Evolutionary conservation across 1,284 basidiomycete species (phyloP).

Genomic region (Chiua sp.): DNA sequence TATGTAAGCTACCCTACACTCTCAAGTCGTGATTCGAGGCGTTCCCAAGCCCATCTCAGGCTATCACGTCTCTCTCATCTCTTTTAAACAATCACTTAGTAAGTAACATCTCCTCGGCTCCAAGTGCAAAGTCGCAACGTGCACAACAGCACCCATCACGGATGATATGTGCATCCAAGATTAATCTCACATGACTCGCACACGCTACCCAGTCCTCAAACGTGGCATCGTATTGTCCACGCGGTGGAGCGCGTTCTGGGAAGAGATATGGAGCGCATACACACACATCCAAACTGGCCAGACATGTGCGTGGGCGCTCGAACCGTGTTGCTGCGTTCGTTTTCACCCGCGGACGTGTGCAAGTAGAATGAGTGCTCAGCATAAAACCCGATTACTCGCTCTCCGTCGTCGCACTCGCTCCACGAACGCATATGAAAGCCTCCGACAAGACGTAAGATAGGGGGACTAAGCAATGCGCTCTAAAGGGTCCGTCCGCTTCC

Average conservation of each 20-base stretch:
- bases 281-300: neutral
- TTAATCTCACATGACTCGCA: neutral
- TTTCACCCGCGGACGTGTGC: neutral
- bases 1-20: neutral
- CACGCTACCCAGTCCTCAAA: neutral
- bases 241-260: neutral
- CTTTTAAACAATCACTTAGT: too few relatives aligned
- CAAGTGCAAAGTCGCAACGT: neutral
- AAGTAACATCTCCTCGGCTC: neutral
- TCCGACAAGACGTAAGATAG: neutral
- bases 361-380: neutral
- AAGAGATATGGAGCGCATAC: neutral
- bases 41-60: neutral
- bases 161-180: neutral
- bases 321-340: neutral
- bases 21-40: neutral
- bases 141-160: neutral
- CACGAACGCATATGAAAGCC: neutral
- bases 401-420: neutral
- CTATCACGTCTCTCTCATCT: too few relatives aligned
- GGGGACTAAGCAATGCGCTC: neutral
- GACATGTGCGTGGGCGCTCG: neutral
- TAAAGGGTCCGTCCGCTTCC: neutral
- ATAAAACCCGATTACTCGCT: neutral
- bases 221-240: neutral